These are phyloP conservation scores for Clitoria ternatea DNA, from an alignment of 306 rosid genomes.

Conservation along the genomic window DNA sequence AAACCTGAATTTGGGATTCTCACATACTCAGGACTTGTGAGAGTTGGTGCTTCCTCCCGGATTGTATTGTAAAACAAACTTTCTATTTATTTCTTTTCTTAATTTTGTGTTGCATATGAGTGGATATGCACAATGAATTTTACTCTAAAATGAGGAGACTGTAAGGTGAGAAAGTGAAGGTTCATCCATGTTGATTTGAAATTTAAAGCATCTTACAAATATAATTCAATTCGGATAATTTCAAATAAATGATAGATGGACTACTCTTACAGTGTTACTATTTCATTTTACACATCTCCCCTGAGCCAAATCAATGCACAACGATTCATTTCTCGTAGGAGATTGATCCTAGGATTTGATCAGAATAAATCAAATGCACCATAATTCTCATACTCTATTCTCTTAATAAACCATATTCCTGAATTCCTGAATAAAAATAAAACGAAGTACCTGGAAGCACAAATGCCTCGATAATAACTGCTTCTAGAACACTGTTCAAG, in stretches of 20 bases:
- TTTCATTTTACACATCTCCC: too few relatives aligned
- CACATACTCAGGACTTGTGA: background rate
- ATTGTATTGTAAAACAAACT: background rate
- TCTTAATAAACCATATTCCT: background rate
- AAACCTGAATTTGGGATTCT: background rate
- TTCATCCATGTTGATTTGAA: too few relatives aligned
- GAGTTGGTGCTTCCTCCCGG: background rate
- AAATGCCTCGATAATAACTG: slow-evolving; percentile 59
- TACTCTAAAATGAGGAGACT: too few relatives aligned
- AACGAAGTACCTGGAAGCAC: slow-evolving; percentile 72
- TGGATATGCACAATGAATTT: too few relatives aligned
- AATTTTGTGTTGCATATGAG: background rate
- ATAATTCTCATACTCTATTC: background rate
- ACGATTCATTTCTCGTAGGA: background rate
- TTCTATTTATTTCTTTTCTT: background rate
- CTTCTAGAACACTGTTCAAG: slow-evolving; percentile 68
- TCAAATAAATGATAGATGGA: too few relatives aligned
- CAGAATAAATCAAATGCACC: background rate
- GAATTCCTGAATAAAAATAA: background rate
- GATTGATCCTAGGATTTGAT: background rate
- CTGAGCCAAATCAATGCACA: too few relatives aligned
- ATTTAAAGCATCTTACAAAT: too few relatives aligned
- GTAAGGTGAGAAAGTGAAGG: too few relatives aligned
- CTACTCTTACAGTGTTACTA: too few relatives aligned
- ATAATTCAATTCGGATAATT: too few relatives aligned